Evolutionary conservation across 2,329 filamentous ascomycete species (phyloP).

Genomic region (Diaporthe sp.): DNA sequence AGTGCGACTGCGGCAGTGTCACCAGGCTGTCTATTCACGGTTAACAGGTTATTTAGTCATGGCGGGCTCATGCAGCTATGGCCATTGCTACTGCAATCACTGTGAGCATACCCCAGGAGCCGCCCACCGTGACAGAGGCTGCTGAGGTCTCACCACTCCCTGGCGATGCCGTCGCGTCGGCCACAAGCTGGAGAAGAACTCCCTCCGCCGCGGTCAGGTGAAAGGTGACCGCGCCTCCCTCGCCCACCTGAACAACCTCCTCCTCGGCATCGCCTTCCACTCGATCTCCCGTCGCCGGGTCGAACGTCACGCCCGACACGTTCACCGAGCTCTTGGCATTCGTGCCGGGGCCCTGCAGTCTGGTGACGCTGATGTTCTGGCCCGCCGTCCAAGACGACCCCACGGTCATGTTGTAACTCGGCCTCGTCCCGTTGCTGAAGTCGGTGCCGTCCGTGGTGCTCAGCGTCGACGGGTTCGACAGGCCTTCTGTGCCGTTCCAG

Average conservation of each 20-base stretch:
- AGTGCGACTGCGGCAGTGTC: neutral
- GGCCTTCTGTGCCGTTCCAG: constrained; percentile 53
- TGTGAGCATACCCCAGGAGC: neutral
- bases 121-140: neutral
- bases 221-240: constrained; percentile 46
- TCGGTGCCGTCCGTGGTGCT: constrained; percentile 44
- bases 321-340: constrained; percentile 52
- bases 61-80: neutral
- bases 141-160: neutral
- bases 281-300: constrained; percentile 46
- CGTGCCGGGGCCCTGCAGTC: constrained; percentile 51
- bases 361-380: constrained; percentile 43
- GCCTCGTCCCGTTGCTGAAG: constrained; percentile 49
- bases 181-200: constrained; percentile 48
- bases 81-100: neutral
- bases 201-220: constrained; percentile 48
- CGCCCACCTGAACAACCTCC: constrained; percentile 47
- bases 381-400: constrained; percentile 49
- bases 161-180: neutral
- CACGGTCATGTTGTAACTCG: constrained; percentile 46
- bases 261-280: constrained; percentile 38
- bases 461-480: constrained; percentile 52
- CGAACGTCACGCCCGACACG: constrained; percentile 51
- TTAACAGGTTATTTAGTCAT: neutral
- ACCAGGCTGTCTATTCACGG: neutral